These are phyloP conservation scores for Chloroidium sp. DNA, from an alignment of 163 green algal genomes.

Conservation along the genomic window DNA sequence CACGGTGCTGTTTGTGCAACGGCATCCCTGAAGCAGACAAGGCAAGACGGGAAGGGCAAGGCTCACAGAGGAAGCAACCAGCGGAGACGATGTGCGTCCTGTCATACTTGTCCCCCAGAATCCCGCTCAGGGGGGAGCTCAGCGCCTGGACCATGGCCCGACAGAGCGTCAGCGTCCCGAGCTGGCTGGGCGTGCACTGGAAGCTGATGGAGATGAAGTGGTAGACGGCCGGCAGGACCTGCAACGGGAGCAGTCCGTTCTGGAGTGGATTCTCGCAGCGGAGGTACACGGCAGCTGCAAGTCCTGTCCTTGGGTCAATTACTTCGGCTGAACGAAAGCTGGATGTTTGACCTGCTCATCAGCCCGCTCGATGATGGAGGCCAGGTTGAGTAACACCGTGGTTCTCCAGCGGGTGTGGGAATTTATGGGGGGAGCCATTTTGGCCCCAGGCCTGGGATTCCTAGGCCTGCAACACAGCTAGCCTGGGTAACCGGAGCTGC, in stretches of 20 bases:
- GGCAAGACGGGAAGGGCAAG: too few relatives aligned
- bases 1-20: too few relatives aligned
- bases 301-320: background rate
- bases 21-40: background rate
- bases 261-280: background rate
- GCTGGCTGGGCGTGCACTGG: conserved; percentile 45
- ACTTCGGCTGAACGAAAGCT: background rate
- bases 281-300: background rate
- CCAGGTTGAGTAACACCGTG: conserved; percentile 48
- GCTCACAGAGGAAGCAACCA: conserved; percentile 52
- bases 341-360: conserved; percentile 37
- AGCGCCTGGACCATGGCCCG: conserved; percentile 51
- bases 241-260: background rate
- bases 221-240: conserved; percentile 45
- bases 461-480: too few relatives aligned
- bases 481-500: too few relatives aligned
- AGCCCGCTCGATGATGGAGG: conserved; percentile 53
- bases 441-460: too few relatives aligned
- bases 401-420: conserved; percentile 7
- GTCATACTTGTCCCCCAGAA: conserved; percentile 54
- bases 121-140: conserved; percentile 37
- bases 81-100: conserved; percentile 45
- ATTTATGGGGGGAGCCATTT: too few relatives aligned
- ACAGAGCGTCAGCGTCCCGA: conserved; percentile 57
- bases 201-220: conserved; percentile 48